Conservation (phyloP, 2,329 filamentous ascomycete species). For the Hysterium pulicare region DNA sequence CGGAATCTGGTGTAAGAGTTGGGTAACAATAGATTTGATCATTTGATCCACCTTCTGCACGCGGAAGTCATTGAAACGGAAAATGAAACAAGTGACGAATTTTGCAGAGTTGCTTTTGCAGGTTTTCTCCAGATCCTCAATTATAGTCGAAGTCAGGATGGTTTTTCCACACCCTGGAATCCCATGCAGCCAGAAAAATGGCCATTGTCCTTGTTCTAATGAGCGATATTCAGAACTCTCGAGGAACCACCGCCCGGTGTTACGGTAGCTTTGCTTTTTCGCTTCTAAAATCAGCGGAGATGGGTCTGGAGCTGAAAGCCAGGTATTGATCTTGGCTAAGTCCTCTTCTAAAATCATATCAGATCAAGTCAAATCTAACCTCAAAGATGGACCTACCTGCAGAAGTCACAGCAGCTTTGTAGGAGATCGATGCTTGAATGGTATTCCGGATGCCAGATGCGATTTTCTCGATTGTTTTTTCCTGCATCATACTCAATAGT, state of each 20-base stretch:
- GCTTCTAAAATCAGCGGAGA: conserved; percentile 34
- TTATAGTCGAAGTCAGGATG: conserved; percentile 37
- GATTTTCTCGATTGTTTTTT: too few species aligned
- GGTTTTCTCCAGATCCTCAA: conserved; percentile 25
- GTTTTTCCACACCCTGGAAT: conserved; percentile 45
- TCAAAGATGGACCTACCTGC: too few species aligned
- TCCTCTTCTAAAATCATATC: conserved; percentile 12
- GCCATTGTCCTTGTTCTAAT: conserved; percentile 27
- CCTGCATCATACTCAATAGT: too few species aligned
- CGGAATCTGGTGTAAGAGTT: conserved; percentile 27
- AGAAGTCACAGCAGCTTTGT: too few species aligned
- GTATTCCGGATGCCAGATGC: too few species aligned
- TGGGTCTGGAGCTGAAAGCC: conserved; percentile 37
- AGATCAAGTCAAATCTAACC: too few species aligned
- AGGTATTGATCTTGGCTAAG: conserved; percentile 16
- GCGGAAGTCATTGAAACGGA: conserved; percentile 36
- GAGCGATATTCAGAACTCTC: conserved; percentile 17
- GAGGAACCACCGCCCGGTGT: conserved; percentile 38
- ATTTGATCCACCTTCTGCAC: conserved; percentile 36
- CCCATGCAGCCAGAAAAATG: conserved; percentile 39
- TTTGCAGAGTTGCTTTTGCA: conserved; percentile 7
- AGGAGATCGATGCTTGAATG: too few species aligned
- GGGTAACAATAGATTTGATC: conserved; percentile 37
- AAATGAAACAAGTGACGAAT: conserved; percentile 25
- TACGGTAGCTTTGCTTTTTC: conserved; percentile 23